Evolutionary conservation across 371 early-diverging fungal genomes (phyloP), one percentile per base, ranked within the genome.

Genomic region (Zychaea mexicana): DNA sequence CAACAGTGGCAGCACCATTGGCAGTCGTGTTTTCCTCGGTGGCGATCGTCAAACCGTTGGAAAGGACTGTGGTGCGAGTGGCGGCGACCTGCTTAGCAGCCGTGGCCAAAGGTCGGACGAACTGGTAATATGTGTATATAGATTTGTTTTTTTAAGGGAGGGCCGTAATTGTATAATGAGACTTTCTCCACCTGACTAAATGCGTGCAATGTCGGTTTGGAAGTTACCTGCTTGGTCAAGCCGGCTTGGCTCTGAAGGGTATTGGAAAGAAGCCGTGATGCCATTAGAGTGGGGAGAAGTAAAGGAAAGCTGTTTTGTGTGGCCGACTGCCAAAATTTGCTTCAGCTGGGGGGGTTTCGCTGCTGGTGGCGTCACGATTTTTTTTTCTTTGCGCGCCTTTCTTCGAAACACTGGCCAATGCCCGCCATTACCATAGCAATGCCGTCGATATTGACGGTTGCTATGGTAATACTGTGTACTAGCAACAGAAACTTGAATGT

Each of bases 11-110:
- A 31, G 96, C 93, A 80, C 94, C 89, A 49, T 49, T 49, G 72
- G 86, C 81, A 60, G 84, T 81, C 15, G 92, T 88, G 85, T 92
- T 91, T 63, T 90, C 70, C 78, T 97, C 97, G 65, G 97, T 92
- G 26, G 98, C 98, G 57, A 97, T 77, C 32, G 93, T 94, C 65
- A 97, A 84, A 32, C 98, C 98, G 77, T 95, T 96, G 68, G 92
- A 68, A 57, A 96, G 86, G 12, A 85, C 83, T 39, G 96, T 93
- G 74, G 92, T 84, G 63, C 86, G 87, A 32, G 92, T 91, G 68
- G 81, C 80, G 45, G 84, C 55, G 26, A 67, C 56, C 30, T 69
- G 70, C 8, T 52, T 31, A 27, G 70, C 66, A 57, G 62, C 65
- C 12, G 70, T 62, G 42, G 70, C 70, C 38, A 69, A 47, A 62